phyloP scores from a whole-genome alignment of 495 filamentous ascomycete species.

The Hyaloscypha variabilis region DNA sequence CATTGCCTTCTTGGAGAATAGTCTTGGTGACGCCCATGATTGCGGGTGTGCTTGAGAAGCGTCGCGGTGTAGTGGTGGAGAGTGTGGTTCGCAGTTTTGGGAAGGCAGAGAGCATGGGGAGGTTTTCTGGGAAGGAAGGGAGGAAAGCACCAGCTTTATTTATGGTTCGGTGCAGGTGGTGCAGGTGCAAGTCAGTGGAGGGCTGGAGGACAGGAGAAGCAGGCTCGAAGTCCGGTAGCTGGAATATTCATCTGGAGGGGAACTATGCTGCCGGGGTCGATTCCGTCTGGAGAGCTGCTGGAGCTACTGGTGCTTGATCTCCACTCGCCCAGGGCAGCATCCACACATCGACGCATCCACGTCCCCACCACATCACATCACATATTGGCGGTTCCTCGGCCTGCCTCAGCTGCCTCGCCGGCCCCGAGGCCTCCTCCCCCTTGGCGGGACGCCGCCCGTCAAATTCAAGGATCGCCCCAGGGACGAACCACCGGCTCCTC shows the following conservation, averaged over 20 bases:
- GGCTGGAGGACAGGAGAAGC: too few species aligned
- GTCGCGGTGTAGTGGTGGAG: constrained; percentile 10
- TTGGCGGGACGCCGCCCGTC: neutral
- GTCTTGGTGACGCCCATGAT: constrained; percentile 56
- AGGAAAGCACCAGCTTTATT: neutral
- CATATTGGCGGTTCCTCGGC: neutral
- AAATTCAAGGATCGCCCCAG: neutral
- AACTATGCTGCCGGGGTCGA: neutral
- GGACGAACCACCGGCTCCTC: neutral
- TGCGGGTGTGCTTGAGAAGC: constrained; percentile 29
- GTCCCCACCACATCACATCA: neutral
- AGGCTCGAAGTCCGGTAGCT: neutral
- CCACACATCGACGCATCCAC: too few species aligned
- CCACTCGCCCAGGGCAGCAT: too few species aligned
- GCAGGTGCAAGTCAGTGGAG: too few species aligned
- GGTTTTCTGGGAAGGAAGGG: neutral
- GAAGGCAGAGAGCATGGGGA: constrained; percentile 7
- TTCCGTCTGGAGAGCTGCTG: neutral
- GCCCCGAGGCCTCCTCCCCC: too few species aligned
- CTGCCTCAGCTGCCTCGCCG: neutral
- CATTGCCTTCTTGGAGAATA: constrained; percentile 42
- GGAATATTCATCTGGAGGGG: neutral
- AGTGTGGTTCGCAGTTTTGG: constrained; percentile 3
- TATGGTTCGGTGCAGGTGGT: neutral
- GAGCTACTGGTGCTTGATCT: neutral